Evolutionary conservation across 768 basidiomycete species (phyloP).

Genomic region (Thelephora ganbajun): DNA sequence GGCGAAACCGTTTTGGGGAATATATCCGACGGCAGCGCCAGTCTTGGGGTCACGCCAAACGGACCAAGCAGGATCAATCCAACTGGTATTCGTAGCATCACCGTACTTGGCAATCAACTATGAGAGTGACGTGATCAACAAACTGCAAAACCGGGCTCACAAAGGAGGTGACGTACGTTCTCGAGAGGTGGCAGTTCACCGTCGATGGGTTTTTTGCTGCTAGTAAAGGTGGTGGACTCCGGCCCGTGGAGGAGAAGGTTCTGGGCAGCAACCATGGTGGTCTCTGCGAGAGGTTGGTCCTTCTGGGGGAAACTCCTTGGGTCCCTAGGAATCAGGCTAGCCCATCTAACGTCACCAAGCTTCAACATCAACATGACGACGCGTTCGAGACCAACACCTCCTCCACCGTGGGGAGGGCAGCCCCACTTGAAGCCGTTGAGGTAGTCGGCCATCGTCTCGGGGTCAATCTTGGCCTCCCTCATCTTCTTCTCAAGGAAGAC

Average conservation of each 20-base stretch:
- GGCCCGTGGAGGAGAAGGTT: slow-evolving; percentile 16
- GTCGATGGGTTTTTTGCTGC: slow-evolving; percentile 7
- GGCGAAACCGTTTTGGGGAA: slow-evolving; percentile 33
- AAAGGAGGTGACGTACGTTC: slow-evolving; percentile 15
- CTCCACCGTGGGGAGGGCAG: slow-evolving; percentile 92
- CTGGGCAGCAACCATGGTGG: slow-evolving; percentile 11
- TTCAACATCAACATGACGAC: slow-evolving; percentile 97
- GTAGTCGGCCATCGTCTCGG: slow-evolving; percentile 83
- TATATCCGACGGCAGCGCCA: slow-evolving; percentile 52
- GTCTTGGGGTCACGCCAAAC: slow-evolving; percentile 36
- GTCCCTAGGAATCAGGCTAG: slow-evolving; percentile 91
- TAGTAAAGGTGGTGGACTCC: slow-evolving; percentile 14
- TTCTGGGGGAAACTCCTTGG: slow-evolving; percentile 60
- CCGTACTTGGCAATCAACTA: slow-evolving; percentile 49
- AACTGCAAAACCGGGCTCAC: not conserved
- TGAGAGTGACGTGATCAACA: not conserved
- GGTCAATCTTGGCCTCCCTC: slow-evolving; percentile 75
- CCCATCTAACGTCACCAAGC: slow-evolving; percentile 85
- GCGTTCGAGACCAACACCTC: slow-evolving; percentile 88
- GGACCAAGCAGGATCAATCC: slow-evolving; percentile 43
- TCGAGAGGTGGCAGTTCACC: slow-evolving; percentile 19
- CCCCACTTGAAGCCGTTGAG: slow-evolving; percentile 91
- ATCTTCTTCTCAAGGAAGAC: slow-evolving; percentile 71
- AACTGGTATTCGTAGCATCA: slow-evolving; percentile 55
- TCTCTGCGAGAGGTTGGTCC: slow-evolving; percentile 12